Conservation (phyloP, 2,329 filamentous ascomycete genomes). For the Trichophyton rubrum region DNA sequence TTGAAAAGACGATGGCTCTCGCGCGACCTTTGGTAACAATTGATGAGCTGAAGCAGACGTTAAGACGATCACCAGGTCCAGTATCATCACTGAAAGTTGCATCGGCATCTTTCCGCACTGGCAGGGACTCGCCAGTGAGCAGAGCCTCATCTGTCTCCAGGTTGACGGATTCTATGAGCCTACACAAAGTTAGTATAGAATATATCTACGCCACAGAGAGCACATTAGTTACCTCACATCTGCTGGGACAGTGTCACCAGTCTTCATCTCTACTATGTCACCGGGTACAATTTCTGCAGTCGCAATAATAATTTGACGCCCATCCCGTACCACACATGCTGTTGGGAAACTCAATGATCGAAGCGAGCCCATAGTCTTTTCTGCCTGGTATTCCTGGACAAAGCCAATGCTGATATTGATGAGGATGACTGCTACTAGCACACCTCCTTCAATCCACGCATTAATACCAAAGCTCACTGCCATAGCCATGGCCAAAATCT, state of each 20-base stretch:
- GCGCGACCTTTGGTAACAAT: constrained; percentile 51
- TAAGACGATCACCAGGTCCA: constrained; percentile 49
- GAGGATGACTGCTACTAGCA: constrained; percentile 44
- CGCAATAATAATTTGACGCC: constrained; percentile 38
- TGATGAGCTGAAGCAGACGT: constrained; percentile 49
- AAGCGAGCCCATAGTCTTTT: constrained; percentile 43
- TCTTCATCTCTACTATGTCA: constrained; percentile 42
- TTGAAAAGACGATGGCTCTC: constrained; percentile 48
- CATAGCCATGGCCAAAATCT: constrained; percentile 44
- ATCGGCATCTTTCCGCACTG: constrained; percentile 41
- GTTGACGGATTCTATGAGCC: constrained; percentile 45
- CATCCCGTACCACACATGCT: constrained; percentile 39
- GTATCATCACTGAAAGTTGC: constrained; percentile 40
- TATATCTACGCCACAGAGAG: not conserved
- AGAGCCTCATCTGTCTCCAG: constrained; percentile 51
- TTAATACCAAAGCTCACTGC: constrained; percentile 44
- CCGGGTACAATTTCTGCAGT: constrained; percentile 48
- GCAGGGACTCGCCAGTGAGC: constrained; percentile 50
- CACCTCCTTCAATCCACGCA: constrained; percentile 49
- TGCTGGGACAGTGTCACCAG: constrained; percentile 38
- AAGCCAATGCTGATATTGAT: constrained; percentile 48
- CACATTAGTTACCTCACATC: constrained; percentile 23
- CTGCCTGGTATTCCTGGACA: constrained; percentile 41
- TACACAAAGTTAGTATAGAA: not conserved
- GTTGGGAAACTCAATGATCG: constrained; percentile 40